These are phyloP conservation scores for Mycena rebaudengoi DNA, from an alignment of 768 basidiomycete genomes.

Conservation along the genomic window DNA sequence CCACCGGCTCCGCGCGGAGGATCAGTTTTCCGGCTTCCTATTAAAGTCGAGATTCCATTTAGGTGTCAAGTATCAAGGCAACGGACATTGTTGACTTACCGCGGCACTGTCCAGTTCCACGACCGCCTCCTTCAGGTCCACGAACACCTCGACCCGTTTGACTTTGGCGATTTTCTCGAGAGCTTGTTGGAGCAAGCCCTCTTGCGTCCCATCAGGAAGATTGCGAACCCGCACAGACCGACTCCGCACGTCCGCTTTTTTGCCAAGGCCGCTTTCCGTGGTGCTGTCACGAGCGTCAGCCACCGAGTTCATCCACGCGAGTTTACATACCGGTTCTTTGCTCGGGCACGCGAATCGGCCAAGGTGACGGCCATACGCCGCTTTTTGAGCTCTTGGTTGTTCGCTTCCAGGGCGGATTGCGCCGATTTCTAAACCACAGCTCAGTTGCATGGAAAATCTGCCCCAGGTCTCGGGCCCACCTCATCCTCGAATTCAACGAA, in stretches of 20 bases:
- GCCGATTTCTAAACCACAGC: constrained; percentile 66
- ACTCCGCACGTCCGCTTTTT: constrained; percentile 63
- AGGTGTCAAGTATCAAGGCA: too few relatives aligned
- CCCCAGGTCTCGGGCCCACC: constrained; percentile 55
- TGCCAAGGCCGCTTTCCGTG: constrained; percentile 66
- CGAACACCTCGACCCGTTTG: constrained; percentile 79
- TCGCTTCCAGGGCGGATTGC: constrained; percentile 73
- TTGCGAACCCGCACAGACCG: constrained; percentile 82
- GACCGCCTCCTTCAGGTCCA: constrained; percentile 65
- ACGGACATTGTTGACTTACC: too few relatives aligned
- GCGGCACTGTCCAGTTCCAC: constrained; percentile 73
- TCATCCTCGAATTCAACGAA: constrained; percentile 92
- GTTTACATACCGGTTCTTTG: constrained; percentile 57
- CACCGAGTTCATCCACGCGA: not conserved
- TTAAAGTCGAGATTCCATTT: not conserved
- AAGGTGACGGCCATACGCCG: constrained; percentile 91
- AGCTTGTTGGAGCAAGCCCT: constrained; percentile 90
- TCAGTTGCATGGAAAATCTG: not conserved
- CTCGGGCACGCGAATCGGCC: constrained; percentile 74
- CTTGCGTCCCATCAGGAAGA: constrained; percentile 82
- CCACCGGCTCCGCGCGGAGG: constrained; percentile 73
- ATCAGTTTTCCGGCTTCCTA: constrained; percentile 89
- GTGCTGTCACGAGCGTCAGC: constrained; percentile 38
- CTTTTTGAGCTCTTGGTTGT: constrained; percentile 89
- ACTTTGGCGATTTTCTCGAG: constrained; percentile 81